Percentiles rank a stretch among this genome's conserved stretches.
Conservation (phyloP, 2,329 filamentous ascomycete species). For the Lizonia empirigonia region DNA sequence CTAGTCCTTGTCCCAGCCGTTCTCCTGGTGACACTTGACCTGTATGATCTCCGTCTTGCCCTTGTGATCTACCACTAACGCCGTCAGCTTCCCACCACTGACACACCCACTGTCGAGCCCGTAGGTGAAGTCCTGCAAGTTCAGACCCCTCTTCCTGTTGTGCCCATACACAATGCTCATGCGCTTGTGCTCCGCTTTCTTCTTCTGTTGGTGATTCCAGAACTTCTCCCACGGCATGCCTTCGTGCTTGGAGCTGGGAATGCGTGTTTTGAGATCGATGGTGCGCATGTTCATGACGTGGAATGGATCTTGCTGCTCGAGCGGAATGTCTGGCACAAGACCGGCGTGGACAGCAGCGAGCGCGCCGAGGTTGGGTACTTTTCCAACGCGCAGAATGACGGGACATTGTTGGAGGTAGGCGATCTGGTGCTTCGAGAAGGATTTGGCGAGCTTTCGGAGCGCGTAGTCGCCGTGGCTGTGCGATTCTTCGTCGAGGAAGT, state of each 20-base stretch:
- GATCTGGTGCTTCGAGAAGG: slow-evolving; percentile 65
- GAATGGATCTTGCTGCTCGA: slow-evolving; percentile 75
- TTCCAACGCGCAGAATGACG: slow-evolving; percentile 76
- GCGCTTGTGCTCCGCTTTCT: slow-evolving; percentile 46
- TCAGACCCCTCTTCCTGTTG: slow-evolving; percentile 74
- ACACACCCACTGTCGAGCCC: slow-evolving; percentile 87
- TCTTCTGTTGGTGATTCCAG: slow-evolving; percentile 54
- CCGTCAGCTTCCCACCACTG: slow-evolving; percentile 74
- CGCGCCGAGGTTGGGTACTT: slow-evolving; percentile 63
- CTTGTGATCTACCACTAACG: slow-evolving; percentile 70
- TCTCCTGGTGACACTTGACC: slow-evolving; percentile 48
- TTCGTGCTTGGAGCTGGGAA: slow-evolving; percentile 57
- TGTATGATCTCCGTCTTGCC: slow-evolving; percentile 44
- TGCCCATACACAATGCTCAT: slow-evolving; percentile 73
- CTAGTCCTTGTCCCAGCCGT: slow-evolving; percentile 29
- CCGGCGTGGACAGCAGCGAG: slow-evolving; percentile 85
- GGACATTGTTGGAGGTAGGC: slow-evolving; percentile 73
- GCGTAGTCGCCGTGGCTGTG: slow-evolving; percentile 44
- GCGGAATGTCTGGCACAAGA: slow-evolving; percentile 73
- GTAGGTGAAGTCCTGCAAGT: slow-evolving; percentile 72
- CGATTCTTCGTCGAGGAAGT: slow-evolving; percentile 37
- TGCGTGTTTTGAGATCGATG: slow-evolving; percentile 67
- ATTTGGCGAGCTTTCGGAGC: slow-evolving; percentile 62
- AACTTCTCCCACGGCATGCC: slow-evolving; percentile 72
- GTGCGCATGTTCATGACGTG: slow-evolving; percentile 93